Evolutionary conservation across 352 stramenopile species (phyloP).

Genomic region (Phytophthora pistaciae): DNA sequence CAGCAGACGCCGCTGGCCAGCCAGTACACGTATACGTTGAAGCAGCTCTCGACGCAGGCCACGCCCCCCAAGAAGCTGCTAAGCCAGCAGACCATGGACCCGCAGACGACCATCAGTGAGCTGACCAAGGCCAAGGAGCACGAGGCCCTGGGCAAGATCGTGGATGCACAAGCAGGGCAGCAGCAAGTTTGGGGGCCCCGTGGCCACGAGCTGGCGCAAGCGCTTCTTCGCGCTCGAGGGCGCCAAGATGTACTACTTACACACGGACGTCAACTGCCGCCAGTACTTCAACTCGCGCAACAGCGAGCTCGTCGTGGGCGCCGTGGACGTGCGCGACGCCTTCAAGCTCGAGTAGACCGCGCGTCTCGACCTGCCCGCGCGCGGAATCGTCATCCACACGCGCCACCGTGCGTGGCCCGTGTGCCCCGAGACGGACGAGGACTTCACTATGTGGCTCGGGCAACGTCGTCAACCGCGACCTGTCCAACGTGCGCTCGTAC

Average conservation of each 20-base stretch:
- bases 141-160: slow-evolving; percentile 67
- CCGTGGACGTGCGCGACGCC: slow-evolving; percentile 77
- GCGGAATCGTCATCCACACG: slow-evolving; percentile 82
- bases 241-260: slow-evolving; percentile 91
- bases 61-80: slow-evolving; percentile 39
- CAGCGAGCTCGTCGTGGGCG: slow-evolving; percentile 76
- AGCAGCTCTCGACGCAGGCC: slow-evolving; percentile 27
- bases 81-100: slow-evolving; percentile 44
- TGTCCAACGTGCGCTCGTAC: slow-evolving; percentile 84
- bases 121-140: slow-evolving; percentile 65
- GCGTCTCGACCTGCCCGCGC: slow-evolving; percentile 70
- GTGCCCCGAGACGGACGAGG: slow-evolving; percentile 82
- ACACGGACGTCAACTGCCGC: slow-evolving; percentile 83
- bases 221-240: slow-evolving; percentile 87
- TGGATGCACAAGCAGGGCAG: slow-evolving; percentile 90
- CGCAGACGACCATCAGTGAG: slow-evolving; percentile 72
- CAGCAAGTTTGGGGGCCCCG: slow-evolving; percentile 82
- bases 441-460: slow-evolving; percentile 83
- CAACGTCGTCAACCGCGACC: slow-evolving; percentile 81
- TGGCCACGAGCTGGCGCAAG: slow-evolving; percentile 84
- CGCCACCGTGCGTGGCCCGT: slow-evolving; percentile 78
- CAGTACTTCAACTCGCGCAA: slow-evolving; percentile 90
- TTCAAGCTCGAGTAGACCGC: slow-evolving; percentile 86
- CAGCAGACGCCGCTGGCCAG: slow-evolving; percentile 39
- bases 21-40: slow-evolving; percentile 35